Evolutionary conservation across 345 rosid genomes (phyloP).

Genomic region (Salix arbutifolia): DNA sequence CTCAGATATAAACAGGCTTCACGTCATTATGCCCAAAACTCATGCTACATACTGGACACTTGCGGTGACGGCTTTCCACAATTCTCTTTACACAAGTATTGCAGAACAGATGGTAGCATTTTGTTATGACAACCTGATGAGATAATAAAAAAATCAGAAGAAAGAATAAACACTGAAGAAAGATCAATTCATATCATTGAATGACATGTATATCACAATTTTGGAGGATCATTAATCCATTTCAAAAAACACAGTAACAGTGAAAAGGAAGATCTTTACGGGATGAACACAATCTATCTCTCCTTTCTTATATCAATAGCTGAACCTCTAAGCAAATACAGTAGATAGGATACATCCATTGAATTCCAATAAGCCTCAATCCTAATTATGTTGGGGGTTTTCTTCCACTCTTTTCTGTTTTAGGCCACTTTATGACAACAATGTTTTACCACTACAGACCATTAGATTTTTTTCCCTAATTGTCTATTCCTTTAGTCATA

Average conservation of each 20-base stretch:
- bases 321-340: background rate
- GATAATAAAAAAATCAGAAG: background rate
- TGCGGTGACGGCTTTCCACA: slow-evolving; percentile 69
- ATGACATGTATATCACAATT: background rate
- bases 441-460: background rate
- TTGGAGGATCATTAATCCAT: background rate
- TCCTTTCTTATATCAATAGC: no score
- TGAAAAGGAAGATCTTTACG: no score
- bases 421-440: background rate
- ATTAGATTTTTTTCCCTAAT: background rate
- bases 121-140: slow-evolving; percentile 86
- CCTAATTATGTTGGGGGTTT: background rate
- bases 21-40: slow-evolving; percentile 89
- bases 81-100: slow-evolving; percentile 73
- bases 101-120: slow-evolving; percentile 95
- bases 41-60: slow-evolving; percentile 76
- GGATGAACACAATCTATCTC: no score
- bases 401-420: background rate
- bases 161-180: background rate
- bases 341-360: background rate
- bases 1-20: slow-evolving; percentile 86
- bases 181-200: background rate
- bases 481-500: background rate
- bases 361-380: background rate
- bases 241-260: background rate